These are phyloP conservation scores for Nemania sp. DNA, from an alignment of 2,329 filamentous ascomycete species.

Conservation along the genomic window DNA sequence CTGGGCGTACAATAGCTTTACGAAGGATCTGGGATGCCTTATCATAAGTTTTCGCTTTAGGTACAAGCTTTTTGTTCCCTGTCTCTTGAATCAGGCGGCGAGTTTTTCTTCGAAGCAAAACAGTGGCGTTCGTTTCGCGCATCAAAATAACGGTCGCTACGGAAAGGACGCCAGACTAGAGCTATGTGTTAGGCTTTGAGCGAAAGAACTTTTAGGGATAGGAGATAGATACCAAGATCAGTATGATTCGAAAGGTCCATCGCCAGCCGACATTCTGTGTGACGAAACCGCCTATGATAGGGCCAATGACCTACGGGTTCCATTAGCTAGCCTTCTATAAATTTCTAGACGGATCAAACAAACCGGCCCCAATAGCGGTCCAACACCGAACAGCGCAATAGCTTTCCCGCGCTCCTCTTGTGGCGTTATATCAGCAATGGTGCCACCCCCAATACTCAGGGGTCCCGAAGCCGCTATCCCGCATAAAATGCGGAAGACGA, in stretches of 20 bases:
- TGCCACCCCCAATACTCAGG: slow-evolving; percentile 53
- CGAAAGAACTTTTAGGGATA: neutral
- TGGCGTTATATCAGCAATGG: slow-evolving; percentile 52
- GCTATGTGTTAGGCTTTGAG: neutral
- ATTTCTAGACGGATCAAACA: neutral
- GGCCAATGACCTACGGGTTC: neutral
- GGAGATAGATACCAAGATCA: slow-evolving; percentile 50
- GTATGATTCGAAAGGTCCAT: slow-evolving; percentile 59
- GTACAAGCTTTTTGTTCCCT: slow-evolving; percentile 8
- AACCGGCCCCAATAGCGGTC: slow-evolving; percentile 1
- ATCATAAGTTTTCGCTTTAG: neutral
- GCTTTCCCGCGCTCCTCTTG: slow-evolving; percentile 46
- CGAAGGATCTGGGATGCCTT: slow-evolving; percentile 8
- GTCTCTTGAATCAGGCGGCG: slow-evolving; percentile 8
- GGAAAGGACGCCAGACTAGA: neutral
- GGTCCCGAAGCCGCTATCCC: slow-evolving; percentile 48
- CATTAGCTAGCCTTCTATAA: neutral
- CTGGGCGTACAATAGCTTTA: slow-evolving; percentile 20
- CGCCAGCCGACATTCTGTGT: slow-evolving; percentile 58
- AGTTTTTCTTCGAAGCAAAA: slow-evolving; percentile 17
- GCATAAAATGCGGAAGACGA: slow-evolving; percentile 52
- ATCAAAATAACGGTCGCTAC: slow-evolving; percentile 5
- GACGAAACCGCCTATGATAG: slow-evolving; percentile 50
- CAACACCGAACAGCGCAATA: slow-evolving; percentile 50
- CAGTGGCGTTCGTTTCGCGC: slow-evolving; percentile 22